Evolutionary conservation across 225 moss, liverwort and hornwort genomes (phyloP).

Genomic region (Ulota crispa): DNA sequence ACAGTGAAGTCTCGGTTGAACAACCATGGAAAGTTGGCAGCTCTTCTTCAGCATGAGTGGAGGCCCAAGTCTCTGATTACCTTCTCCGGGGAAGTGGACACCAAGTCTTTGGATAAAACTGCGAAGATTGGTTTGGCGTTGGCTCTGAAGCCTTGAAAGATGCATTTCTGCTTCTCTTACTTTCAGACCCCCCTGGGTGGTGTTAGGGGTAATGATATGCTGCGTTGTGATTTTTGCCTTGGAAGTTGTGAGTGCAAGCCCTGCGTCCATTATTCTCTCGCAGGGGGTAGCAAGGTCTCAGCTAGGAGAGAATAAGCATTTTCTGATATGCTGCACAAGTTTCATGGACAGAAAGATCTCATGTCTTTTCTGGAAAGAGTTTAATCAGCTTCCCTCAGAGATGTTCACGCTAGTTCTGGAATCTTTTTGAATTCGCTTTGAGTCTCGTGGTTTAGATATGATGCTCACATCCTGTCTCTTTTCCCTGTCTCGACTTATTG

Average conservation of each 20-base stretch:
- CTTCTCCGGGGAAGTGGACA: constrained; percentile 96
- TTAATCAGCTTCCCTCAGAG: constrained; percentile 23
- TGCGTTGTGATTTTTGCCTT: constrained; percentile 62
- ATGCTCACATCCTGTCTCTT: too few species aligned
- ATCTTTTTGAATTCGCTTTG: constrained; percentile 10
- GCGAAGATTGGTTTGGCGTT: constrained; percentile 98
- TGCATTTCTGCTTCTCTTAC: constrained; percentile 19
- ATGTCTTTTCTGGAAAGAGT: constrained; percentile 31
- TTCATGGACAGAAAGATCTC: constrained; percentile 43
- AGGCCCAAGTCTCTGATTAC: constrained; percentile 98
- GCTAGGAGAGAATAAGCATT: constrained; percentile 49
- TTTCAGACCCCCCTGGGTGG: constrained; percentile 33
- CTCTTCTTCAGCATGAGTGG: constrained; percentile 96
- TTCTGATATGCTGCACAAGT: constrained; percentile 51
- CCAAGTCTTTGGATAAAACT: constrained; percentile 96
- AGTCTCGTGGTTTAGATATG: constrained; percentile 7
- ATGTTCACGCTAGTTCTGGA: constrained; percentile 8
- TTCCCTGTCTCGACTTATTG: too few species aligned
- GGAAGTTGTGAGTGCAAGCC: constrained; percentile 51
- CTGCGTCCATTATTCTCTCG: constrained; percentile 48
- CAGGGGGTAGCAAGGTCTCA: constrained; percentile 50
- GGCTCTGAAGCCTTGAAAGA: constrained; percentile 84
- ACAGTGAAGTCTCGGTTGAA: constrained; percentile 89
- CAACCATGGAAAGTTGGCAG: constrained; percentile 94
- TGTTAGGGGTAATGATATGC: constrained; percentile 33